Conservation (phyloP, 2,329 filamentous ascomycete genomes). For the Ampelomyces quisqualis region DNA sequence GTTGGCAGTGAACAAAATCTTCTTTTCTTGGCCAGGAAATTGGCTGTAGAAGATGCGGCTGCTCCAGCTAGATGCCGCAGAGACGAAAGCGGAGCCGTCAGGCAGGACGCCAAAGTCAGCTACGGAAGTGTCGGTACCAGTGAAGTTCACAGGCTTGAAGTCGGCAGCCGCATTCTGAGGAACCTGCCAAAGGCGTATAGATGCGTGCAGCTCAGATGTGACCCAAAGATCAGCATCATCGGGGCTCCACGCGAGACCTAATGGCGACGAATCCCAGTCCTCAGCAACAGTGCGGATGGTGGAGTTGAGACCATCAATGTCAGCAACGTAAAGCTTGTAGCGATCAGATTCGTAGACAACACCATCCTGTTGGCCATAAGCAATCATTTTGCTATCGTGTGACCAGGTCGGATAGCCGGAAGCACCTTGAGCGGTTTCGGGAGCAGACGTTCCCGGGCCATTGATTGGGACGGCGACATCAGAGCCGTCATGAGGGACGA, state of each 20-base stretch:
- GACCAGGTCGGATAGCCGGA: slow-evolving; percentile 70
- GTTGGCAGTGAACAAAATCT: slow-evolving; percentile 59
- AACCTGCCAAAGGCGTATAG: slow-evolving; percentile 57
- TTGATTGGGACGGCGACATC: slow-evolving; percentile 35
- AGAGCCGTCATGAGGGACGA: slow-evolving; percentile 66
- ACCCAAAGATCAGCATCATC: slow-evolving; percentile 38
- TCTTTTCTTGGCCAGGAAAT: slow-evolving; percentile 34
- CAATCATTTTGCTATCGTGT: slow-evolving; percentile 67
- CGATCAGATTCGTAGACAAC: slow-evolving; percentile 74
- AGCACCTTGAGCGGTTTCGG: slow-evolving; percentile 59
- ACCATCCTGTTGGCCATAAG: slow-evolving; percentile 73
- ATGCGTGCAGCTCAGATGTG: slow-evolving; percentile 34
- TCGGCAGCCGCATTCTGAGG: slow-evolving; percentile 58
- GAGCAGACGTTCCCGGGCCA: slow-evolving; percentile 33
- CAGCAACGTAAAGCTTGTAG: slow-evolving; percentile 51
- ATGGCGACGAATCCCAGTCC: slow-evolving; percentile 39
- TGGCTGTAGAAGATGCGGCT: slow-evolving; percentile 37
- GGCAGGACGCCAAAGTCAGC: slow-evolving; percentile 57
- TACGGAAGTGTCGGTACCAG: slow-evolving; percentile 45
- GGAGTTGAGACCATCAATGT: slow-evolving; percentile 32
- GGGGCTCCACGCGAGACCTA: slow-evolving; percentile 30
- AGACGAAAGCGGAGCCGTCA: slow-evolving; percentile 54
- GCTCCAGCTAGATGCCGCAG: slow-evolving; percentile 35
- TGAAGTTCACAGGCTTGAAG: slow-evolving; percentile 47
- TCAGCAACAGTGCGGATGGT: slow-evolving; percentile 32